These are phyloP conservation scores for Aquanectria penicillioides DNA, from an alignment of 2,329 filamentous ascomycete genomes.

Conservation along the genomic window DNA sequence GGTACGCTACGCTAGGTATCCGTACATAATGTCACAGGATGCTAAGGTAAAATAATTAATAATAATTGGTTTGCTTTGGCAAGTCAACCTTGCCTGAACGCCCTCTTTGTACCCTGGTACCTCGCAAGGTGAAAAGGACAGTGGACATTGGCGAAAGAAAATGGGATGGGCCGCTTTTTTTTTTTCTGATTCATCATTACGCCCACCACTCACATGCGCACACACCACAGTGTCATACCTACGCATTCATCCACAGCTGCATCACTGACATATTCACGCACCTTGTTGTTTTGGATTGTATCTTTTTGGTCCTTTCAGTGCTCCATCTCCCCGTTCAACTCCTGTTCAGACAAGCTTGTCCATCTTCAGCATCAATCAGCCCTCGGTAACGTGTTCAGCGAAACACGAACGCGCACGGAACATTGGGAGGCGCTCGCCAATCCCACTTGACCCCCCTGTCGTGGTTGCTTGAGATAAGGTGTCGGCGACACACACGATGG, in stretches of 20 bases:
- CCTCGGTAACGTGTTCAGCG: background rate
- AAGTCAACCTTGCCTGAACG: conserved; percentile 23
- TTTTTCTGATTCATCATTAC: conserved; percentile 25
- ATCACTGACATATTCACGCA: conserved; percentile 19
- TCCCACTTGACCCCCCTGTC: conserved; percentile 17
- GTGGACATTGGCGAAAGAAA: conserved; percentile 4
- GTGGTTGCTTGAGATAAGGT: conserved; percentile 37
- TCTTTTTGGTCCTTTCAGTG: background rate
- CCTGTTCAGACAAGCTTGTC: background rate
- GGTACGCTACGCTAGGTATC: conserved; percentile 17
- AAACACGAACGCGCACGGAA: conserved; percentile 16
- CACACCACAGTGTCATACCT: conserved; percentile 17
- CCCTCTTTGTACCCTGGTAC: conserved; percentile 19
- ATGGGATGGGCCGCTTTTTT: conserved; percentile 16
- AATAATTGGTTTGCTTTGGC: conserved; percentile 24
- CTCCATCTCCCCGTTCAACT: background rate
- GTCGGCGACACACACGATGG: conserved; percentile 31
- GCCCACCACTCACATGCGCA: conserved; percentile 19
- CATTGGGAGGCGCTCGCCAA: conserved; percentile 18
- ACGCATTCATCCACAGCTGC: conserved; percentile 1
- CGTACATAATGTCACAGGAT: too few species aligned
- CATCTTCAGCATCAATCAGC: background rate
- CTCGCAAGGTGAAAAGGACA: background rate
- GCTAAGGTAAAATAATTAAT: conserved; percentile 16
- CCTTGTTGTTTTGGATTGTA: background rate